Base-by-base conservation (phyloP, 164 flowering plant species). In the Tinospora cordifolia region DNA sequence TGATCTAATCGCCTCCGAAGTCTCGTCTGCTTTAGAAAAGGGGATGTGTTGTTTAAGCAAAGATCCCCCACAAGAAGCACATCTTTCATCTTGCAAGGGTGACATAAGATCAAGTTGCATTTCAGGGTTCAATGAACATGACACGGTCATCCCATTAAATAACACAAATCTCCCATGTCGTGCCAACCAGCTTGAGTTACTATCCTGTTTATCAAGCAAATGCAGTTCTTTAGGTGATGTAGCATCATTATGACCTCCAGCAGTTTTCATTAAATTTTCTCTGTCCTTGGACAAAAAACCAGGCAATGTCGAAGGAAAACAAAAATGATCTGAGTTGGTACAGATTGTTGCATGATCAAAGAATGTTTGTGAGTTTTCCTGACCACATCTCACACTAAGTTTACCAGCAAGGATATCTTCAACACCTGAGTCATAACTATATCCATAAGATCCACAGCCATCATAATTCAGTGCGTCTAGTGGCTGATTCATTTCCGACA, bases 271-370 rank as follows among this genome's bases (percentile, higher is more conserved):
- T 70, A 36, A 64, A 39, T 71, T 60, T 46, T 44, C 71, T 68
- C 73, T 63, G 58, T 74, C 82, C 44, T 76, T 69, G 58, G 72
- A 59, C 15, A 44, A 69, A 82, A 75, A 75, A 60, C 74, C 87
- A 74, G 78, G 70, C 70, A 87, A 82, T 21, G 86, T 85, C 65
- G 96, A 87, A 66, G 86, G 92, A 77, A 87, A 86, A 74, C 90
- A 85, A 74, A 89, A 84, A 9, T 71, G 70, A 25, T 76, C 78
- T 66, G 87, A 75, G 69, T 74, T 60, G 8, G 68, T 51, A 72
- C 92, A 85, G 21, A 83, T 68, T 75, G 66, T 75, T 63, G 76
- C 80, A 47, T 65, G 49, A 72, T 72, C 59, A 0, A 66, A 30
- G 25, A 10, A 65, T 24, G 71, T 62, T 30, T 41, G 67, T 0